Evolutionary conservation across 768 basidiomycete genomes (phyloP).

Genomic region (Boletus vermiculosoides): DNA sequence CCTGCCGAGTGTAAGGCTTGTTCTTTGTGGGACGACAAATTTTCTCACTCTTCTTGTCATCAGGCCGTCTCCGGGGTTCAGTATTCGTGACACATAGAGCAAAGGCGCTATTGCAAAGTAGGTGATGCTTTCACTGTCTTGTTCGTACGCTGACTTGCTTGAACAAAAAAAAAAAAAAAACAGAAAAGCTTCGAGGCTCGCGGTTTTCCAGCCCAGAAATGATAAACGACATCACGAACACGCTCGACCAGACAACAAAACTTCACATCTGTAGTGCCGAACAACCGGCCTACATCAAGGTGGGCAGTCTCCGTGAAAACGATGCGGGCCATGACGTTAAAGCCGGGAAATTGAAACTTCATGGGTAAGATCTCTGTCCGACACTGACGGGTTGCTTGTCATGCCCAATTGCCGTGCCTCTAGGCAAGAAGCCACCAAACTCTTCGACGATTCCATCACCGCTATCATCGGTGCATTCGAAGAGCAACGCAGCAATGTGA

Average conservation of each 20-base stretch:
- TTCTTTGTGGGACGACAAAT: not conserved
- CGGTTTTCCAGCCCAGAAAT: slow-evolving; percentile 28
- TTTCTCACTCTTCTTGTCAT: not conserved
- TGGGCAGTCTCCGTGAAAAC: slow-evolving; percentile 38
- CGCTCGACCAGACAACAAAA: slow-evolving; percentile 38
- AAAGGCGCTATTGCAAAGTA: slow-evolving; percentile 28
- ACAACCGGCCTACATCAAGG: slow-evolving; percentile 37
- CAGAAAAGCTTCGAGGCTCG: slow-evolving; percentile 21
- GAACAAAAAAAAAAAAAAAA: too few relatives aligned
- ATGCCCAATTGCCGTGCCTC: not conserved
- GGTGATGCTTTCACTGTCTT: not conserved
- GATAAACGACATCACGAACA: slow-evolving; percentile 30
- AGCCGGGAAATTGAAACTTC: slow-evolving; percentile 36
- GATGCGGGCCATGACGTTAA: slow-evolving; percentile 32
- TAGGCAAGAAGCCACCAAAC: slow-evolving; percentile 36
- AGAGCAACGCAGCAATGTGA: slow-evolving; percentile 22
- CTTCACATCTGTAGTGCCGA: slow-evolving; percentile 35
- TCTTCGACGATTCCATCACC: slow-evolving; percentile 43
- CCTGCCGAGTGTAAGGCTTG: too few relatives aligned
- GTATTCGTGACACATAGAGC: slow-evolving; percentile 36
- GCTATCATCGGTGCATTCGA: slow-evolving; percentile 33
- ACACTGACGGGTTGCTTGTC: too few relatives aligned
- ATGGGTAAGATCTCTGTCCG: slow-evolving; percentile 26
- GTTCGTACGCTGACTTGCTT: not conserved
- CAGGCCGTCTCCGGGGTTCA: slow-evolving; percentile 39